Base-by-base conservation (phyloP, 148 eudicot genomes). In the Silene conica region DNA sequence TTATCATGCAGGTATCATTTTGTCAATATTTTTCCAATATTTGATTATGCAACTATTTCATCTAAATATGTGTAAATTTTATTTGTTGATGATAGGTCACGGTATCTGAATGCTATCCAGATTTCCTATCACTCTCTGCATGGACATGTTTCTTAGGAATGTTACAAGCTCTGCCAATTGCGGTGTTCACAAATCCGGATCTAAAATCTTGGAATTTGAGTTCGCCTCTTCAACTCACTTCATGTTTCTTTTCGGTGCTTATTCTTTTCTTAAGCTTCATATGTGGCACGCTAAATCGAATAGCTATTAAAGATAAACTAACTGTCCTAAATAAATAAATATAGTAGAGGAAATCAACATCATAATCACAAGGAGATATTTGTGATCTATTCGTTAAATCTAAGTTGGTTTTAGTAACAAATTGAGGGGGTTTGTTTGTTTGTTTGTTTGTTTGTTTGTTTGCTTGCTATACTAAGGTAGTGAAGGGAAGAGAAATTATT, bases 91-190 rank as follows among this genome's bases (percentile, higher is more conserved):
- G 69, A 78, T 86, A 89, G 96, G 96, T 86, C 3, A 87, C 88
- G 1, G 75, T 86, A 16, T 59, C 82, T 2, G 65, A 54, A 23
- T 50, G 70, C 67, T 88, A 83, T 62, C 89, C 92, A 0, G 94
- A 93, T 68, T 88, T 81, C 76, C 70, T 93, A 18, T 83, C 88
- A 0, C 52, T 91, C n/a, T 86, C 95, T 0, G 87, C 90, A 41
- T 89, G 92, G 97, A 85, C 82, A 80, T 87, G 89, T 73, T 83
- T 93, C 70, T 15, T 88, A 10, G 85, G 87, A 5, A 80, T 84
- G 28, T 0, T 89, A 48, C 97, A 93, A 83, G 89, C 94, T 22
- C 92, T 78, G 12, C 4, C 77, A 0, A 75, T 89, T 3, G 76
- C 90, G 8, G 52, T 87, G 18, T 81, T 90, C 76, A 9, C 85